Evolutionary conservation across 352 stramenopile genomes (phyloP), one percentile per base, ranked within the genome.

Genomic region (Phytophthora sp.): DNA sequence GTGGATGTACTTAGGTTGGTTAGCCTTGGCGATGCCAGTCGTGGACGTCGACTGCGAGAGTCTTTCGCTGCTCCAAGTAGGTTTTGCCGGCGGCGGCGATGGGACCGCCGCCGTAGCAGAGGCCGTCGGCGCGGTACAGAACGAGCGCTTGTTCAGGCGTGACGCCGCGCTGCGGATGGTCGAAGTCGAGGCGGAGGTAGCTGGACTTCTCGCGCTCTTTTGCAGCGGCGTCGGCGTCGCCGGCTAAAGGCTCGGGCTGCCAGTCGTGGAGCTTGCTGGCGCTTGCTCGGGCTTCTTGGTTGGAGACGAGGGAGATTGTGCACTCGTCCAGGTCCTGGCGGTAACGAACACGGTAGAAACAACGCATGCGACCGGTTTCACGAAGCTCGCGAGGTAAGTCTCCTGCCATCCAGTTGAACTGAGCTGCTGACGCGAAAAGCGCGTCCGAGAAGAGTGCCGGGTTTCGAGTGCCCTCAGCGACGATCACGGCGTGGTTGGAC

Each of bases 331-430:
- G 61, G 7, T 82, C 66, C 32, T 95, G 88, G 38, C 87, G 83
- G 53, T 97, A 97, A 1, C 89, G 84, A 13, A 94, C 82, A 21
- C 87, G 79, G 42, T 95, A 97, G 18, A 77, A 76, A 48, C 88
- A 94, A 21, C 77, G 77, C 62, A 94, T 69, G 0, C 37, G 44
- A 5, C 79, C 80, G 1, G 42, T 76, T 3, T 76, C 38, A 17
- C 37, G 54, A 21, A 92, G 71, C 52, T 86, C 68, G 12, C 48
- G 32, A 8, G 84, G 84, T 4, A 79, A 7, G 5, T 77, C 41
- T 32, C 77, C 78, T 31, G 74, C 67, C 53, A 98, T 96, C 95
- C 96, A 98, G 76, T 98, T 96, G 60, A 99, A 97, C 31, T 76
- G 46, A 2, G 34, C 17, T 17, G 78, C 66, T 9, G 88, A 78